Percentiles rank a stretch among this genome's conserved stretches.
These are phyloP conservation scores for Mycena filopes DNA, from an alignment of 768 basidiomycete genomes.

Conservation along the genomic window DNA sequence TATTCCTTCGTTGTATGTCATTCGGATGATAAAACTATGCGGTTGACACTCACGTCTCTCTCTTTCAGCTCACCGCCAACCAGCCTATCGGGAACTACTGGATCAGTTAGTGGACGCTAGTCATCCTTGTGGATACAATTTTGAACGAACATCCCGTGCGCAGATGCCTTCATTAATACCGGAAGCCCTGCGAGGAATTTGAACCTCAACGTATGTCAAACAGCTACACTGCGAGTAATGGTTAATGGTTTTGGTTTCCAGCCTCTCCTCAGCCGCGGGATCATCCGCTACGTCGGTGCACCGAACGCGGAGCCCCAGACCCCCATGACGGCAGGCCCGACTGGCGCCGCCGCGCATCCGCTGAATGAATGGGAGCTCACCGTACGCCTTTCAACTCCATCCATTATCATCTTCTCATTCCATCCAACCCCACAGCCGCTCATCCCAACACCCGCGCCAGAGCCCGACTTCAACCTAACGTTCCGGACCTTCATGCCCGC, in stretches of 20 bases:
- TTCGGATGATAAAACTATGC: too few species aligned
- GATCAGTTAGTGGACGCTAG: conserved; percentile 46
- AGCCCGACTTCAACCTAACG: conserved; percentile 27
- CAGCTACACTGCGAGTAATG: neutral
- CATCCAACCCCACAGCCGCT: conserved; percentile 10
- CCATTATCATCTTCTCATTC: too few species aligned
- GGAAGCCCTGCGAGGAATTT: conserved; percentile 43
- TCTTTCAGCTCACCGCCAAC: conserved; percentile 46
- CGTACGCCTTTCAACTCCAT: neutral
- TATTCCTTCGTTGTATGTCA: conserved; percentile 52
- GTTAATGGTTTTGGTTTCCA: neutral
- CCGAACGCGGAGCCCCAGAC: conserved; percentile 44
- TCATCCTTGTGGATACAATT: neutral
- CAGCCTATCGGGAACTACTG: conserved; percentile 60
- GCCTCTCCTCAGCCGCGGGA: conserved; percentile 41
- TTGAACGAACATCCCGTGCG: neutral
- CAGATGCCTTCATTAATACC: conserved; percentile 37
- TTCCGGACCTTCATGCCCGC: conserved; percentile 40
- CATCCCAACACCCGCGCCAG: conserved; percentile 33
- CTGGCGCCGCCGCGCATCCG: conserved; percentile 3
- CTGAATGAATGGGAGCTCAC: conserved; percentile 27
- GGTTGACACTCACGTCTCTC: conserved; percentile 24
- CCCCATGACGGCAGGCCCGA: conserved; percentile 36
- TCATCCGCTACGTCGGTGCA: conserved; percentile 52
- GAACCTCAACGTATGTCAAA: conserved; percentile 32